Percentiles rank a stretch among this genome's conserved stretches.
These are phyloP conservation scores for Hypoxylon crocopeplum DNA, from an alignment of 495 filamentous ascomycete genomes.

Conservation along the genomic window DNA sequence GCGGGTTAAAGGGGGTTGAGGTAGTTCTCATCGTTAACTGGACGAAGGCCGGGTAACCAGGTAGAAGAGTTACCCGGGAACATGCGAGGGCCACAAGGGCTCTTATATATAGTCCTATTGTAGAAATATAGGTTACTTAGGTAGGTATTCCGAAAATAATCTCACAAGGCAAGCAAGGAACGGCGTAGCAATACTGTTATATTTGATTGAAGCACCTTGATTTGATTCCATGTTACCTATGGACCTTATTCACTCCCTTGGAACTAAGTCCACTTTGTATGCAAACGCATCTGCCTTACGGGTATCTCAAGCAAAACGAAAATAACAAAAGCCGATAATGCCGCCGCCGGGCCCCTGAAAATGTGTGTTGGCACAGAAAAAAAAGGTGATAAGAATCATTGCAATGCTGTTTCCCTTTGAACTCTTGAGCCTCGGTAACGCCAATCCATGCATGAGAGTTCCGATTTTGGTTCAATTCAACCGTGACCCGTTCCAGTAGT, in stretches of 20 bases:
- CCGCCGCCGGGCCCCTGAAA: background rate
- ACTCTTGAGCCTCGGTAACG: background rate
- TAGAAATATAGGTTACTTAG: too few relatives aligned
- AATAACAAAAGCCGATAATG: background rate
- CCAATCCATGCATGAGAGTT: slow-evolving; percentile 10
- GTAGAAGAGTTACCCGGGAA: too few relatives aligned
- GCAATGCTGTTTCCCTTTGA: background rate
- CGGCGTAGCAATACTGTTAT: too few relatives aligned
- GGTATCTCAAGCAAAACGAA: background rate
- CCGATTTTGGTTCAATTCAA: background rate
- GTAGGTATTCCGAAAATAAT: too few relatives aligned
- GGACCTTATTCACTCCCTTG: background rate
- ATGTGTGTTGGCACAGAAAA: background rate
- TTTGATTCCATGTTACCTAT: background rate
- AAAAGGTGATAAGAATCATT: background rate
- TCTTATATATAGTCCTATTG: too few relatives aligned
- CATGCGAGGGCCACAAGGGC: too few relatives aligned
- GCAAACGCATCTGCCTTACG: background rate
- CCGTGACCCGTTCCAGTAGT: background rate
- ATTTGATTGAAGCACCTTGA: too few relatives aligned
- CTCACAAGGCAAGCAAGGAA: too few relatives aligned
- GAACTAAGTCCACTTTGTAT: background rate
- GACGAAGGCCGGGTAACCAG: too few relatives aligned
- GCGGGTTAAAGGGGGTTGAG: too few relatives aligned
- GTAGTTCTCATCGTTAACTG: too few relatives aligned